Evolutionary conservation across 1,284 basidiomycete species (phyloP).

Genomic region (Microbotryum scabiosae): DNA sequence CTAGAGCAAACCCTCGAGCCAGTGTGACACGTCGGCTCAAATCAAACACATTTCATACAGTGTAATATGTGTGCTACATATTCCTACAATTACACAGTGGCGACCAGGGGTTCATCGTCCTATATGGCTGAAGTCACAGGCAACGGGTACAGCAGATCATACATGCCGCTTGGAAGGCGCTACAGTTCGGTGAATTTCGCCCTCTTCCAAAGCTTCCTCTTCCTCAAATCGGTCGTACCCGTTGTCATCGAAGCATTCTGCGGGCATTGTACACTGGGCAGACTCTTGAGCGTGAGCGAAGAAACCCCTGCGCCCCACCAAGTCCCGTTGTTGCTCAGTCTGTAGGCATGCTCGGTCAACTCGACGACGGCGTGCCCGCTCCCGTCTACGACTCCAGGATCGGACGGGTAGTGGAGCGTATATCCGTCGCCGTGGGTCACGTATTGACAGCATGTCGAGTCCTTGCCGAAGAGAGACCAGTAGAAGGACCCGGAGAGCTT

Average conservation of each 20-base stretch:
- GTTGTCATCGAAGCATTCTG: background rate
- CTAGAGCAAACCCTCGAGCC: too few relatives aligned
- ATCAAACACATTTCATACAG: too few relatives aligned
- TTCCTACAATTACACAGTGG: too few relatives aligned
- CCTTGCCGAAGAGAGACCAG: slow-evolving; percentile 34
- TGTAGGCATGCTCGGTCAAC: slow-evolving; percentile 22
- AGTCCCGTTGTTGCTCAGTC: slow-evolving; percentile 10
- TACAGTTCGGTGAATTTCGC: too few relatives aligned
- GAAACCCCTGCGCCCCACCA: slow-evolving; percentile 3
- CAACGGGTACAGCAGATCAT: too few relatives aligned
- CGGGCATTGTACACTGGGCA: slow-evolving; percentile 3
- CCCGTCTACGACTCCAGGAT: background rate
- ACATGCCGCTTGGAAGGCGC: too few relatives aligned
- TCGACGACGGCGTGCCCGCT: slow-evolving; percentile 2
- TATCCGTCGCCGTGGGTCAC: slow-evolving; percentile 26
- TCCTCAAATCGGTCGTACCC: too few relatives aligned
- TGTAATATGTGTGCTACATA: too few relatives aligned
- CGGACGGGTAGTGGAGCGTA: slow-evolving; percentile 26
- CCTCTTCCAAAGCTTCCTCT: too few relatives aligned
- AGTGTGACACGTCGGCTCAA: too few relatives aligned
- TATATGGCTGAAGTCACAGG: too few relatives aligned
- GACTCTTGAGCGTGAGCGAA: background rate
- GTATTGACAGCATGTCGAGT: slow-evolving; percentile 19
- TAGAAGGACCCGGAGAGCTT: slow-evolving; percentile 23
- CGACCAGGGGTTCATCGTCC: too few relatives aligned